Percentiles rank a stretch among this genome's conserved stretches.
These are phyloP conservation scores for Darksidea phi DNA, from an alignment of 495 filamentous ascomycete species.

Conservation along the genomic window DNA sequence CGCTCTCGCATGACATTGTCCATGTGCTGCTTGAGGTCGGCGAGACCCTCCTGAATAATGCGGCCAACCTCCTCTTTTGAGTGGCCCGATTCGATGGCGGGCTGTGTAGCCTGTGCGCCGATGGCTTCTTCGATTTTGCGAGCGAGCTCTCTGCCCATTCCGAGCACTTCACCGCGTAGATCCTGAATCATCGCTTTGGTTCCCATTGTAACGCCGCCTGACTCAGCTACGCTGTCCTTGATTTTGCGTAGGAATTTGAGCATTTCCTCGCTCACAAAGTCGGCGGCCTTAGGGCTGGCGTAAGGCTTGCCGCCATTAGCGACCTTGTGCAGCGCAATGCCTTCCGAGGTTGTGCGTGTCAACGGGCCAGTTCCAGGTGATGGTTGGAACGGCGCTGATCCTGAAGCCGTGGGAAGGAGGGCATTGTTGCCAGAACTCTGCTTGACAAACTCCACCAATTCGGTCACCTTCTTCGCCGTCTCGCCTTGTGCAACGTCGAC, in stretches of 20 bases:
- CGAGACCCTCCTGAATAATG: conserved; percentile 75
- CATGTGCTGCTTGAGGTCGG: conserved; percentile 78
- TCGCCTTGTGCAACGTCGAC: conserved; percentile 62
- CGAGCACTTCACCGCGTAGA: conserved; percentile 85
- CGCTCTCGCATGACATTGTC: conserved; percentile 71
- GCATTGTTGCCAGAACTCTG: conserved; percentile 60
- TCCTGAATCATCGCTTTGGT: conserved; percentile 88
- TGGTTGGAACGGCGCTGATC: conserved; percentile 31
- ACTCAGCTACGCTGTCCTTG: conserved; percentile 81
- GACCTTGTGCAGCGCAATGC: conserved; percentile 23
- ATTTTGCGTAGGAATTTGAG: conserved; percentile 74
- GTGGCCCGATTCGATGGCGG: conserved; percentile 50
- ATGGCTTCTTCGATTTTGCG: conserved; percentile 74
- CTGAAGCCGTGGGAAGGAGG: conserved; percentile 48
- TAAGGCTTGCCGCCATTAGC: conserved; percentile 39
- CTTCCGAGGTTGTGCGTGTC: conserved; percentile 40
- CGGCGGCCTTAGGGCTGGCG: conserved; percentile 42
- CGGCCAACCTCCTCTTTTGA: conserved; percentile 69
- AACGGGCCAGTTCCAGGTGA: conserved; percentile 42
- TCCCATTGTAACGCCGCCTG: conserved; percentile 81
- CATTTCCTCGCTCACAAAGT: conserved; percentile 62
- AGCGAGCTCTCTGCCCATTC: conserved; percentile 85
- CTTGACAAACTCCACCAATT: conserved; percentile 74
- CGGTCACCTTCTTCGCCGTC: conserved; percentile 77
- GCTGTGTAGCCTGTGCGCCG: conserved; percentile 45